A percentile compares a stretch with the other conserved stretches of the same genome.
These are phyloP conservation scores for Spirogloea muscicola DNA, from an alignment of 139 green algal species.

Conservation along the genomic window DNA sequence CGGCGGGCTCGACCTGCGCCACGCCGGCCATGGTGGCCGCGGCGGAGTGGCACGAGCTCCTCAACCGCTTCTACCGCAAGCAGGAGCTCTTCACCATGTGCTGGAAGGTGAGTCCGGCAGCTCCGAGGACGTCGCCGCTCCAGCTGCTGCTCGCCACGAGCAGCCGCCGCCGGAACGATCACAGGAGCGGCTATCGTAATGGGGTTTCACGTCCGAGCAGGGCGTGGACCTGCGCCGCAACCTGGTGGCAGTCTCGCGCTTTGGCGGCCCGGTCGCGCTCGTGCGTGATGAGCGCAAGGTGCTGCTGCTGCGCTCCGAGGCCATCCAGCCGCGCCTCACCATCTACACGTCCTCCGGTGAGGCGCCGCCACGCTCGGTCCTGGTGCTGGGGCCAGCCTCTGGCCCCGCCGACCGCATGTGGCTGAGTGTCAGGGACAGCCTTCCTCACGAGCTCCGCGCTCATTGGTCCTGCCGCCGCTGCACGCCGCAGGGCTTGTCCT, in stretches of 20 bases:
- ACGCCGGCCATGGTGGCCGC: too few species aligned
- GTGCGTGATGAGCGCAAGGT: conserved; percentile 76
- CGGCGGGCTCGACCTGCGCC: too few species aligned
- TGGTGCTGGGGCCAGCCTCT: too few species aligned
- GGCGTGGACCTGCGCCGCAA: conserved; percentile 10
- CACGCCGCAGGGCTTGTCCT: conserved; percentile 46
- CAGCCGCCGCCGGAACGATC: too few species aligned
- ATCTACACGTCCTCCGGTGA: conserved; percentile 67
- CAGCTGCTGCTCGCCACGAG: not conserved
- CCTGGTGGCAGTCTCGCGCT: conserved; percentile 57
- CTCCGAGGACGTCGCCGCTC: not conserved
- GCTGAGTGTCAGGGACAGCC: too few species aligned
- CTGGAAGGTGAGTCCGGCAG: conserved; percentile 20
- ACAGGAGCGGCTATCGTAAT: too few species aligned
- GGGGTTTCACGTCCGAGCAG: not conserved
- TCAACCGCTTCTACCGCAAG: conserved; percentile 35
- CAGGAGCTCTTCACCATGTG: conserved; percentile 34
- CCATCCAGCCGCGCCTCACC: conserved; percentile 55
- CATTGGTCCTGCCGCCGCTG: too few species aligned
- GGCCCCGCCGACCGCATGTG: too few species aligned
- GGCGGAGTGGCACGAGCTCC: conserved; percentile 35
- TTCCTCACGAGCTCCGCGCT: too few species aligned
- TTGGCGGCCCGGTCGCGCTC: conserved; percentile 76
- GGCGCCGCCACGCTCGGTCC: too few species aligned
- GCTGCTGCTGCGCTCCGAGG: conserved; percentile 55